Percentiles rank a stretch among this genome's conserved stretches.
These are phyloP conservation scores for Kazachstania psychrophila DNA, from an alignment of 805 yeast species.

Conservation along the genomic window DNA sequence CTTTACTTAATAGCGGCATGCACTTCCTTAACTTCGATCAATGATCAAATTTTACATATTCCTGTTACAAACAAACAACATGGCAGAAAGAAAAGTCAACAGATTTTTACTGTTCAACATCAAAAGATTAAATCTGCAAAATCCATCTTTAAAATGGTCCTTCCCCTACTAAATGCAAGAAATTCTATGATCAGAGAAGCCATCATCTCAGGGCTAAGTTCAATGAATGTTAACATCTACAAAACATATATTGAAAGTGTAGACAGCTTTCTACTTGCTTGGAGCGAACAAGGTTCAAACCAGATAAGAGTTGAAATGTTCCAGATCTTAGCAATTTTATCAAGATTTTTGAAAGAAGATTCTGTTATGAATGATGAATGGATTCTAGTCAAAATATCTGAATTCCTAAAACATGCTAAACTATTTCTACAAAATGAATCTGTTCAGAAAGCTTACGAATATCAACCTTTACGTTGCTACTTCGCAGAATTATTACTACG, in stretches of 20 bases:
- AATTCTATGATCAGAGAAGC: slow-evolving; percentile 73
- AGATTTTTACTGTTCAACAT: slow-evolving; percentile 72
- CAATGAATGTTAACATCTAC: slow-evolving; percentile 83
- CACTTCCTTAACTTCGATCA: slow-evolving; percentile 80
- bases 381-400: slow-evolving; percentile 54
- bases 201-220: slow-evolving; percentile 78
- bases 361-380: slow-evolving; percentile 53
- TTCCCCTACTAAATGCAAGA: slow-evolving; percentile 67
- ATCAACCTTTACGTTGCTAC: slow-evolving; percentile 69
- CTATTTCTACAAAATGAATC: slow-evolving; percentile 45
- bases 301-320: slow-evolving; percentile 62
- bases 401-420: slow-evolving; percentile 54
- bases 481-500: slow-evolving; percentile 77
- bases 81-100: slow-evolving; percentile 69
- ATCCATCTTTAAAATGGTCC: slow-evolving; percentile 76
- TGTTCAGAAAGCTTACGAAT: slow-evolving; percentile 57
- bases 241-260: slow-evolving; percentile 70
- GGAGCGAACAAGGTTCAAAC: slow-evolving; percentile 41
- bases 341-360: slow-evolving; percentile 47
- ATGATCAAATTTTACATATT: slow-evolving; percentile 70
- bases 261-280: slow-evolving; percentile 47
- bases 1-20: slow-evolving; percentile 85
- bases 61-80: slow-evolving; percentile 47
- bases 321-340: slow-evolving; percentile 64
- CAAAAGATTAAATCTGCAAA: slow-evolving; percentile 89